A percentile compares a stretch with the other conserved stretches of the same genome.
These are phyloP conservation scores for Debaryomyces psychrophilus DNA, from an alignment of 1,139 yeast species.

Conservation along the genomic window DNA sequence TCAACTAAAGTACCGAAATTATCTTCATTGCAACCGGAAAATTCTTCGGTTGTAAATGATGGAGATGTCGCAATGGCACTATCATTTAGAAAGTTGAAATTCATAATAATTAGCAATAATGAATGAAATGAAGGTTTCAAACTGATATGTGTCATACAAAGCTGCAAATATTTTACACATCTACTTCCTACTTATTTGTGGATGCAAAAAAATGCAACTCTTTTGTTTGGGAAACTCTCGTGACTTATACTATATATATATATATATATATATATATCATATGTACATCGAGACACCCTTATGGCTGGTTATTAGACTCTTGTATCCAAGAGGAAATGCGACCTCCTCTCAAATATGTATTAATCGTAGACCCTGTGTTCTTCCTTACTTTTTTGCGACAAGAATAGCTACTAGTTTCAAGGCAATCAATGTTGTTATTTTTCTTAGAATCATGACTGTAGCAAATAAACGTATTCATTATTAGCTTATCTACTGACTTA, in stretches of 20 bases:
- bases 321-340: too few species aligned
- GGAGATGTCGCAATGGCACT: constrained; percentile 7
- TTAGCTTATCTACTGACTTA: too few species aligned
- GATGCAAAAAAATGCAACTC: constrained; percentile 8
- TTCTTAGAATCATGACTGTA: too few species aligned
- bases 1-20: constrained; percentile 7
- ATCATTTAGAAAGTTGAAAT: constrained; percentile 9
- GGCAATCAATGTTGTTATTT: too few species aligned
- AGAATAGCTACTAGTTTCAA: too few species aligned
- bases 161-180: background rate
- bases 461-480: too few species aligned
- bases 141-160: background rate
- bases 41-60: constrained; percentile 3
- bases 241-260: background rate
- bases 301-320: too few species aligned
- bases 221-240: constrained; percentile 6
- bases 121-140: background rate
- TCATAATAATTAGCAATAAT: constrained; percentile 7
- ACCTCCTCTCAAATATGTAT: too few species aligned
- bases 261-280: too few species aligned
- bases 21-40: constrained; percentile 8
- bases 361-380: too few species aligned
- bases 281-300: too few species aligned
- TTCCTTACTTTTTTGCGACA: too few species aligned
- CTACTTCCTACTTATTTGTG: constrained; percentile 1